Evolutionary conservation across 148 eudicot species (phyloP).

Genomic region (Vaccinium myrtillus): DNA sequence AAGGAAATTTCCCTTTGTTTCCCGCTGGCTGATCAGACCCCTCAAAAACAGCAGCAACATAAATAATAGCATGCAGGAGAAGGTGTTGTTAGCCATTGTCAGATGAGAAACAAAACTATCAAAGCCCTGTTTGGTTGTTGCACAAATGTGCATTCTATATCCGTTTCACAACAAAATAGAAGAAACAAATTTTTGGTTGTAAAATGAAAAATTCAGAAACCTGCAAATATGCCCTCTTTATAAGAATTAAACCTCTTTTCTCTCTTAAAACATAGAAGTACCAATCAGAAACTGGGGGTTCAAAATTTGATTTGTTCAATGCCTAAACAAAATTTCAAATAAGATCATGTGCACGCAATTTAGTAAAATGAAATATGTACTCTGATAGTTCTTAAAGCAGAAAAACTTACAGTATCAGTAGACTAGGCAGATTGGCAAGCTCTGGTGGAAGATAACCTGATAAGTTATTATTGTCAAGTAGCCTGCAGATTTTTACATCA

Average conservation of each 20-base stretch:
- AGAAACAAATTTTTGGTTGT: neutral
- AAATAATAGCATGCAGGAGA: neutral
- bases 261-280: neutral
- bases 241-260: neutral
- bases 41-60: neutral
- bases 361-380: neutral
- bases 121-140: neutral
- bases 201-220: constrained; percentile 5
- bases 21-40: neutral
- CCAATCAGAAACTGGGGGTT: neutral
- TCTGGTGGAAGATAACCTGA: constrained; percentile 84
- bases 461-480: constrained; percentile 79
- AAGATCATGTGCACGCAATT: neutral
- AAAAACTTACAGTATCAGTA: constrained; percentile 63
- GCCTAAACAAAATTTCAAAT: neutral
- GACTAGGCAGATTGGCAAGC: constrained; percentile 52
- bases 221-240: neutral
- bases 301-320: neutral
- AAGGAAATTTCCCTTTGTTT: neutral
- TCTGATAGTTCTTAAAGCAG: constrained; percentile 7
- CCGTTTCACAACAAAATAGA: neutral
- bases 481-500: constrained; percentile 43
- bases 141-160: neutral
- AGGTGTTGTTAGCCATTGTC: neutral
- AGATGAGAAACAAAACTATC: neutral